phyloP scores from a whole-genome alignment of 192 early-diverging fungal species.

The Podila epigama region DNA sequence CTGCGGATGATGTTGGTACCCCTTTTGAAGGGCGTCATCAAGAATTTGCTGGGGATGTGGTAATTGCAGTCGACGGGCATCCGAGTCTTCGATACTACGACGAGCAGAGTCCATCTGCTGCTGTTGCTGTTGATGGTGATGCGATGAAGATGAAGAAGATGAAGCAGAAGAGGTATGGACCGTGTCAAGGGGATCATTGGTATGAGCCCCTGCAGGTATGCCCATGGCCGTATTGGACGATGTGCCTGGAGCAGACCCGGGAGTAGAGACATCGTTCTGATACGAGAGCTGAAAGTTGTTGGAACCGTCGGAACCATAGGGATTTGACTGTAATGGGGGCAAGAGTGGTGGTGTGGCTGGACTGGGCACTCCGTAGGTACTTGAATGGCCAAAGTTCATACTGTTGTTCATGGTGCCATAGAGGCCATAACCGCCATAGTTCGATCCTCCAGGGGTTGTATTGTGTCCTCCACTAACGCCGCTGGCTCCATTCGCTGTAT shows the following conservation, averaged over 20 bases:
- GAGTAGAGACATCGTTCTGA: neutral
- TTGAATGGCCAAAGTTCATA: constrained; percentile 26
- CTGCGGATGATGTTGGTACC: constrained; percentile 5
- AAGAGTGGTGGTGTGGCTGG: constrained; percentile 35
- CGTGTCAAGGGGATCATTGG: constrained; percentile 7
- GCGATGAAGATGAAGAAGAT: no score
- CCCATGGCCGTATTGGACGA: constrained; percentile 3
- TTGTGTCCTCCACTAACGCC: constrained; percentile 5
- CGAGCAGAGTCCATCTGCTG: constrained; percentile 18
- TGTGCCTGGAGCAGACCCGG: neutral
- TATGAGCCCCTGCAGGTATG: constrained; percentile 21
- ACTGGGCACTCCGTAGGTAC: constrained; percentile 19
- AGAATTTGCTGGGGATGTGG: constrained; percentile 42
- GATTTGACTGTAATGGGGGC: constrained; percentile 32
- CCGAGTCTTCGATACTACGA: constrained; percentile 16
- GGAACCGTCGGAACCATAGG: neutral
- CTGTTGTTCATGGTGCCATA: constrained; percentile 23
- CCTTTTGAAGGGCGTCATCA: constrained; percentile 39
- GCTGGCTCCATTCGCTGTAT: no score
- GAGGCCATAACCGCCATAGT: constrained; percentile 27
- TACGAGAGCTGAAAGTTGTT: neutral
- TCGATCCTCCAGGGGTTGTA: constrained; percentile 6
- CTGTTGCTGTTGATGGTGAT: no score
- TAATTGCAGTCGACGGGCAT: constrained; percentile 9
- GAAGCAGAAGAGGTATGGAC: no score